Evolutionary conservation across 176 grass and related monocot species (phyloP).

Genomic region (Alloteropsis semialata): DNA sequence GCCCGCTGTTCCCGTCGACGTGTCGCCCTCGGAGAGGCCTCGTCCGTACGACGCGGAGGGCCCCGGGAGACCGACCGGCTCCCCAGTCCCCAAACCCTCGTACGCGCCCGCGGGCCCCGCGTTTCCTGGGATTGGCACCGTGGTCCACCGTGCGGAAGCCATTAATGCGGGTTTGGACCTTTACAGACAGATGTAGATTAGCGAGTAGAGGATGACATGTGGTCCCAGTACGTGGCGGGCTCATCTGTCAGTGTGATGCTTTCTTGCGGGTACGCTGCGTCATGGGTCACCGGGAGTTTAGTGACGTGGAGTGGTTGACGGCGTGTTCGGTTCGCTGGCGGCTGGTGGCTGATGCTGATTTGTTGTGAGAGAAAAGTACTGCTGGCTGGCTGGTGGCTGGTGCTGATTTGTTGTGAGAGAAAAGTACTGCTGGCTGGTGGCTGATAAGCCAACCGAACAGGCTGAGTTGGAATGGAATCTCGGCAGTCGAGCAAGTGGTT

Average conservation of each 20-base stretch:
- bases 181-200: neutral
- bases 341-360: too few relatives aligned
- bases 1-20: neutral
- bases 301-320: neutral
- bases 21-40: neutral
- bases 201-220: neutral
- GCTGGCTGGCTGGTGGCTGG: too few relatives aligned
- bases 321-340: too few relatives aligned
- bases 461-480: too few relatives aligned
- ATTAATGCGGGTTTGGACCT: neutral
- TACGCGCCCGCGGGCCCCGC: conserved; percentile 7
- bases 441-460: too few relatives aligned
- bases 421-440: too few relatives aligned
- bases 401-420: too few relatives aligned
- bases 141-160: neutral
- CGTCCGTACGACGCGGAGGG: conserved; percentile 7
- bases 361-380: too few relatives aligned
- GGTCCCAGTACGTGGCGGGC: rapidly evolving
- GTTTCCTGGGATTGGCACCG: conserved; percentile 11
- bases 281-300: neutral
- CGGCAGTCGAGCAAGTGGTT: neutral
- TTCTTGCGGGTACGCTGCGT: rapidly evolving
- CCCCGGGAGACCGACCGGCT: neutral
- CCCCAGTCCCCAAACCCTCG: neutral
- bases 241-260: neutral